Evolutionary conservation across 805 yeast genomes (phyloP).

Genomic region (Suhomyces sp.): DNA sequence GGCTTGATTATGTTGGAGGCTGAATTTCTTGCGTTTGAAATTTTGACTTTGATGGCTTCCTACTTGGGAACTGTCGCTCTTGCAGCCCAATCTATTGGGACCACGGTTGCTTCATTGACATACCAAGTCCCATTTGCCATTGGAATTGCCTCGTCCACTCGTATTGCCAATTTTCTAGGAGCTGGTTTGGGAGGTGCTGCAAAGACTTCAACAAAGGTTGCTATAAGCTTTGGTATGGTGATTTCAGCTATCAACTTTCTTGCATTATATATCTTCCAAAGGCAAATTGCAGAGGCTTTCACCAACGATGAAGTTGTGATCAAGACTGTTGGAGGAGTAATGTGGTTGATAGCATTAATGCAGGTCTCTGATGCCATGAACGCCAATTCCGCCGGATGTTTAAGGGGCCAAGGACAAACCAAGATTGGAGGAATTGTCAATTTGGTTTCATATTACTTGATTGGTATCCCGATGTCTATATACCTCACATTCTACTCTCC

Average conservation of each 20-base stretch:
- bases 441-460: conserved; percentile 53
- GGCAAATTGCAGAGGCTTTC: conserved; percentile 44
- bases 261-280: conserved; percentile 29
- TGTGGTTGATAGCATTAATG: conserved; percentile 65
- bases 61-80: conserved; percentile 51
- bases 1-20: conserved; percentile 60
- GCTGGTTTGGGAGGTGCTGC: conserved; percentile 40
- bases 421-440: conserved; percentile 60
- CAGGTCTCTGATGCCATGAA: conserved; percentile 69
- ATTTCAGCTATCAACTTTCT: conserved; percentile 33
- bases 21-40: conserved; percentile 58
- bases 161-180: conserved; percentile 57
- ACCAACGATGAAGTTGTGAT: conserved; percentile 61
- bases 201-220: conserved; percentile 33
- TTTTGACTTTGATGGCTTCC: conserved; percentile 52
- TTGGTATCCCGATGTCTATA: conserved; percentile 63
- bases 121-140: conserved; percentile 59
- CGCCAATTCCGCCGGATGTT: conserved; percentile 71
- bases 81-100: conserved; percentile 51
- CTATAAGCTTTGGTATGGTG: conserved; percentile 35
- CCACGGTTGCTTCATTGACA: conserved; percentile 41
- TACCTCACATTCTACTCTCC: conserved; percentile 49
- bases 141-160: conserved; percentile 56
- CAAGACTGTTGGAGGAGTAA: conserved; percentile 44
- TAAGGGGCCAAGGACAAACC: conserved; percentile 77